Percentiles rank a stretch among this genome's conserved stretches.
phyloP scores from a whole-genome alignment of 2,329 filamentous ascomycete species.

The Trichoderma lentiforme region DNA sequence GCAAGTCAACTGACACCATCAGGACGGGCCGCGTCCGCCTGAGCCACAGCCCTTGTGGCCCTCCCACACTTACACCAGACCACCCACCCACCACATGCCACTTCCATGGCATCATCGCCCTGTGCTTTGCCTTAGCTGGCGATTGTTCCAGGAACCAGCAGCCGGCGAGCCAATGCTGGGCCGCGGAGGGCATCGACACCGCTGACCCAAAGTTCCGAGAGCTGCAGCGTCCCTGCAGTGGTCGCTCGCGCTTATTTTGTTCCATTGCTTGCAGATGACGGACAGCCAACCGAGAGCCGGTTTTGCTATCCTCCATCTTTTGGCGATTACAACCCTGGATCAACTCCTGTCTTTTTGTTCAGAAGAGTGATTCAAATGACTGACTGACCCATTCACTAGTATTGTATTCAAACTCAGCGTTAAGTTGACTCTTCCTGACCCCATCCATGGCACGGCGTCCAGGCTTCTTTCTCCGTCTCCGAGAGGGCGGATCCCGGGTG shows the following conservation, averaged over 20 bases:
- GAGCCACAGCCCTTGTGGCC: background rate
- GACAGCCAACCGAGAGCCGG: background rate
- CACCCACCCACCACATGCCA: background rate
- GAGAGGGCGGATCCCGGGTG: conserved; percentile 1
- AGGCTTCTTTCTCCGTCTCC: background rate
- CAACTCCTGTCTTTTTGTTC: background rate
- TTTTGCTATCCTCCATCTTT: background rate
- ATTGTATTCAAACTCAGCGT: background rate
- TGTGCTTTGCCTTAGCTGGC: background rate
- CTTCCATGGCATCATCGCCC: background rate
- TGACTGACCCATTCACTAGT: background rate
- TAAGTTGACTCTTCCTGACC: background rate
- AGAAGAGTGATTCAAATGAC: background rate
- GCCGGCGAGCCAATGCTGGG: conserved; percentile 8
- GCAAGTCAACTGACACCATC: conserved; percentile 16
- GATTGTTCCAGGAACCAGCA: conserved; percentile 4
- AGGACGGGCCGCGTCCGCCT: background rate
- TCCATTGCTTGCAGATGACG: background rate
- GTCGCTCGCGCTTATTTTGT: conserved; percentile 11
- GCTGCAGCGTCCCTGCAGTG: conserved; percentile 19
- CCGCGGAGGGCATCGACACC: background rate
- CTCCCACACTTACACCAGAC: background rate
- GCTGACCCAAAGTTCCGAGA: background rate
- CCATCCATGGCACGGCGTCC: background rate
- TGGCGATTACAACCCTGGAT: background rate